phyloP scores from a whole-genome alignment of 495 filamentous ascomycete species.

The Tricharina praecox region DNA sequence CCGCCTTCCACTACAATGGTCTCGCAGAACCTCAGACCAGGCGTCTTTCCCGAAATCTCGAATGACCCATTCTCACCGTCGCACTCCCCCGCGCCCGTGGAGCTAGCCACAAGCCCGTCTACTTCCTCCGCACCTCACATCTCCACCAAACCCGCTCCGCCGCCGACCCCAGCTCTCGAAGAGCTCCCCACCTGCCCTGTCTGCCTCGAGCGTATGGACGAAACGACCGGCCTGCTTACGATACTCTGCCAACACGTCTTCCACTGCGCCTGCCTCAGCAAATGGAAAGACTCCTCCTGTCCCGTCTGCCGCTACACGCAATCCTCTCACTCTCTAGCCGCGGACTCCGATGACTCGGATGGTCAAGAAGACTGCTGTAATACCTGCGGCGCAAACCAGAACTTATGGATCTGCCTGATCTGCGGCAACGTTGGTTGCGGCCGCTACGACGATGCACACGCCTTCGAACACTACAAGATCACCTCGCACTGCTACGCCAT shows the following conservation, averaged over 20 bases:
- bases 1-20: constrained; percentile 29
- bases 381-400: constrained; percentile 38
- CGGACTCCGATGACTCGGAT: constrained; percentile 19
- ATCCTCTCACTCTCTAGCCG: constrained; percentile 20
- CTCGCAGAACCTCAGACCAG: constrained; percentile 22
- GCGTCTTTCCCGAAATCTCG: constrained; percentile 41
- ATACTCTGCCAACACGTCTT: constrained; percentile 97
- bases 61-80: constrained; percentile 49
- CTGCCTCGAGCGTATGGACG: constrained; percentile 95
- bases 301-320: constrained; percentile 87
- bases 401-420: constrained; percentile 80
- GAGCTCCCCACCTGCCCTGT: constrained; percentile 94
- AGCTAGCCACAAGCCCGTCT: constrained; percentile 34
- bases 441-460: constrained; percentile 82
- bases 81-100: constrained; percentile 22
- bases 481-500: constrained; percentile 80
- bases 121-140: constrained; percentile 39
- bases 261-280: constrained; percentile 89
- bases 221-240: constrained; percentile 82
- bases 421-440: constrained; percentile 90
- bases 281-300: constrained; percentile 87
- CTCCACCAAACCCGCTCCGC: constrained; percentile 66
- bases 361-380: constrained; percentile 23
- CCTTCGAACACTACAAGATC: constrained; percentile 82
- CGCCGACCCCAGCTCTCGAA: constrained; percentile 73